Base-by-base conservation (phyloP, 1,284 basidiomycete species). In the Kalmanozyma brasiliensis region DNA sequence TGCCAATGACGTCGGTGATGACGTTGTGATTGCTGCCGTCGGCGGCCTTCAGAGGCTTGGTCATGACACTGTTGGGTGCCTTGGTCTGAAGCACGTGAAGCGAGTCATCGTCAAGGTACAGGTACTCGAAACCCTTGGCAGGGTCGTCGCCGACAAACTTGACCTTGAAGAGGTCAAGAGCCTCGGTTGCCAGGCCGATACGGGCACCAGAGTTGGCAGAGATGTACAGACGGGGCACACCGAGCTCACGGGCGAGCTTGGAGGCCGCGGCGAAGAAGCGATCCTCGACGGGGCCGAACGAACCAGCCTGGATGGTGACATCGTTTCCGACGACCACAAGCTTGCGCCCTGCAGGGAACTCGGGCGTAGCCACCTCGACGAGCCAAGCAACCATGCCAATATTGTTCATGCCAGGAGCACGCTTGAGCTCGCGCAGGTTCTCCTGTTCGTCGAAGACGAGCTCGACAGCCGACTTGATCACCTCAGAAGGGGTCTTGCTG, bases 361-460 rank as follows among this genome's bases (percentile, higher is more conserved):
- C 96, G 11, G 96, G 96, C 1, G 96, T 98, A 77, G 87, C 87
- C 74, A 98, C 86, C 6, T 89, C 94, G 86, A 93, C 94, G 30
- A 96, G 89, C 96, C 96, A 99, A 9, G 89, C 95, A 52, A 98
- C 92, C 95, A 99, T 99, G 81, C 96, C 96, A 80, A 92, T 93
- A 32, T 87, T 89, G 85, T 98, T 99, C 82, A 91, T 92, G 30
- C 96, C 96, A 19, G 94, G 91, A 1, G 92, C 88, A 53, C 96
- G 88, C 74, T 91, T 90, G 52, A 98, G 91, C 84, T 97, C 93
- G 24, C 89, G 87, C 22, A 98, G 87, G 73, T 92, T 87, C 74
- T 92, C 88, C 75, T 94, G 87, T 84, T 98, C 95, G 90, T 29
- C 95, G 93, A 49, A 89, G 79, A 56, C 87, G 86, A 64, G 94